Evolutionary conservation across 805 yeast species (phyloP), one percentile per base, ranked within the genome.

Genomic region (Candida multigemmis): DNA sequence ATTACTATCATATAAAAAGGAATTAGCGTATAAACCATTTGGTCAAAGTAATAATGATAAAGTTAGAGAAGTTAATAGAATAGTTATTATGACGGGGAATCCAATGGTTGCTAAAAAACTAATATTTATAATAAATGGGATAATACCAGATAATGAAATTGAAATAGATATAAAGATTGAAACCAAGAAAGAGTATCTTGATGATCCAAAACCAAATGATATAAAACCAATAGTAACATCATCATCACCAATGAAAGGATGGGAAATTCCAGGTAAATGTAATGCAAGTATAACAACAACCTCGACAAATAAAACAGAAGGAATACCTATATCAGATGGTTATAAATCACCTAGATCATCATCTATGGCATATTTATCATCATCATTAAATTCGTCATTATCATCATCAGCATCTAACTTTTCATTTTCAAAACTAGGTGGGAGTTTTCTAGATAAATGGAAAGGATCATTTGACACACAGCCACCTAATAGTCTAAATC

Each of bases 31-130:
- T 6, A 58, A 53, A 22, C 68, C 72, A 1, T 36, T 42, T 19
- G 32, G 13, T 23, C 33, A 31, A 12, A 37, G 34, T 21, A 37
- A 46, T 14, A 38, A 36, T 10, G 30, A 40, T 3, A 23, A 39
- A 9, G 25, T 36, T 2, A 44, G 44, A 17, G 64, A 57, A 22
- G 45, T 60, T n/a, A 55, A 68, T 6, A 54, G 78, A 23, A 56
- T 74, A 1, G 72, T 72, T 1, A 56, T 74, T 3, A 61, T 72
- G 67, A 72, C 80, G 0, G 68, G 74, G 10, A 74, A 74, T 40
- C 71, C 74, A 19, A 66, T 66, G 6, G 75, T 74, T 7, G 77
- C 79, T 2, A 74, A 73, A 38, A 72, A 72, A 40, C 48, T 74
- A 29, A 53, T 73, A 0, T 73, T 71, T 30, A 65, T 74, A 6